Conservation (phyloP, 805 yeast species). For the Barnettozyma salicaria region DNA sequence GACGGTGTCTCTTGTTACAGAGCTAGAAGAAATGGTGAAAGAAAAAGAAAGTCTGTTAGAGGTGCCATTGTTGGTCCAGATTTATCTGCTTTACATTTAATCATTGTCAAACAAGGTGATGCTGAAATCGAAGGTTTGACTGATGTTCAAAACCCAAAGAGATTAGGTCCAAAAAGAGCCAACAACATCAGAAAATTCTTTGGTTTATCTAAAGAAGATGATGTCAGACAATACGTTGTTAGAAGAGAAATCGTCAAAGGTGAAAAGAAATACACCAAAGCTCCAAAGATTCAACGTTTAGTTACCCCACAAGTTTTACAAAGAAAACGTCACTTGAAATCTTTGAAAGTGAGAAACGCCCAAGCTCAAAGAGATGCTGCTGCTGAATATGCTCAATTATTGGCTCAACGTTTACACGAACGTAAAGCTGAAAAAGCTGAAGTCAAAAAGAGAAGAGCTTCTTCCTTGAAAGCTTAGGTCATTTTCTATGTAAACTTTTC, state of each 20-base stretch:
- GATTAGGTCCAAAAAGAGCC: constrained; percentile 99
- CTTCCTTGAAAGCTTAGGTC: constrained; percentile 83
- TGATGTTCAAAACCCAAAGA: constrained; percentile 91
- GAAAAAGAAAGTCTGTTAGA: constrained; percentile 99
- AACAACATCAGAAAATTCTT: constrained; percentile 99
- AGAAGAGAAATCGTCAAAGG: constrained; percentile 98
- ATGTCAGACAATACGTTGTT: constrained; percentile 74
- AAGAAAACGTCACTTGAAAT: constrained; percentile 96
- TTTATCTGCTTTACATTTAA: constrained; percentile 88
- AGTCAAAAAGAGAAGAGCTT: constrained; percentile 99
- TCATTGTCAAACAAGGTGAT: constrained; percentile 97
- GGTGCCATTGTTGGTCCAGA: constrained; percentile 98
- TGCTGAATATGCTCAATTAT: constrained; percentile 98
- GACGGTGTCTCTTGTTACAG: constrained; percentile 97
- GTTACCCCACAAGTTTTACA: constrained; percentile 98
- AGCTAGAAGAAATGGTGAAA: constrained; percentile 99
- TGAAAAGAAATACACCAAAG: constrained; percentile 98
- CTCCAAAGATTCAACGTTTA: constrained; percentile 99
- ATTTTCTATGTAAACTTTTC: constrained; percentile 1
- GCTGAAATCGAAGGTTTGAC: constrained; percentile 93
- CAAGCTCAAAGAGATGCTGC: constrained; percentile 99
- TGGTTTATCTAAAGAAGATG: constrained; percentile 82
- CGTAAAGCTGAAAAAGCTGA: constrained; percentile 98
- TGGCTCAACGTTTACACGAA: constrained; percentile 97
- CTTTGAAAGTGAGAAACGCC: constrained; percentile 93